These are phyloP conservation scores for Fusarium nurragi DNA, from an alignment of 2,329 filamentous ascomycete species.

Conservation along the genomic window DNA sequence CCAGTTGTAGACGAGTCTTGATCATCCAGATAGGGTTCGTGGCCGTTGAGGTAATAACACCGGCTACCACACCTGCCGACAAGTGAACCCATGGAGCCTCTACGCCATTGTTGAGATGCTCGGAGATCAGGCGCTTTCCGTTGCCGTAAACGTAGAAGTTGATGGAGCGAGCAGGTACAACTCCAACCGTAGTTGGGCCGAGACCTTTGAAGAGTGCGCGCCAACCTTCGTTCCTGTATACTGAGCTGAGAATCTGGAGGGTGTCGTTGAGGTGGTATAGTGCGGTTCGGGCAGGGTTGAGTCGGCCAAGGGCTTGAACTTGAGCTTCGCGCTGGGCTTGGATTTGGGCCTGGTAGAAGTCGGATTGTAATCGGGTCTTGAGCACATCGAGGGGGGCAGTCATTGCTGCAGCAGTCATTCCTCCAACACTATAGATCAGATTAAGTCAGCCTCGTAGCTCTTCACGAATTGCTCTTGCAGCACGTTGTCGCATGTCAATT, in stretches of 20 bases:
- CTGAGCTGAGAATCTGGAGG: conserved; percentile 82
- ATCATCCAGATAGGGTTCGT: conserved; percentile 98
- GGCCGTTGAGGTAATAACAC: conserved; percentile 85
- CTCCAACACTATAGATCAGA: conserved; percentile 71
- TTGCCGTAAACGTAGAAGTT: conserved; percentile 96
- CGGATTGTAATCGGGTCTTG: conserved; percentile 91
- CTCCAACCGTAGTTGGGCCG: conserved; percentile 87
- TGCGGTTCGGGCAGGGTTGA: conserved; percentile 72
- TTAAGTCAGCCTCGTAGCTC: conserved; percentile 24
- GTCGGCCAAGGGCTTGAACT: conserved; percentile 56
- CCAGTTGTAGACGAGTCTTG: conserved; percentile 91
- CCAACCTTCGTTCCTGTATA: conserved; percentile 83
- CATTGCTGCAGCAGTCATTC: conserved; percentile 91
- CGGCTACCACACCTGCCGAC: conserved; percentile 77
- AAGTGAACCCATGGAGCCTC: conserved; percentile 82
- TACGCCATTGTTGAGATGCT: conserved; percentile 75
- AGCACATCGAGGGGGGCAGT: conserved; percentile 94
- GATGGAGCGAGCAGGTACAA: conserved; percentile 88
- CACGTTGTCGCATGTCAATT: not conserved
- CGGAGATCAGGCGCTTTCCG: conserved; percentile 82
- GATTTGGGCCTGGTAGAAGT: conserved; percentile 91
- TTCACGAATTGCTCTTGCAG: not conserved
- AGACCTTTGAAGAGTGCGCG: conserved; percentile 92
- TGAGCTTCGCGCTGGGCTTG: conserved; percentile 71
- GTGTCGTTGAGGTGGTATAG: conserved; percentile 85